A percentile compares a stretch with the other conserved stretches of the same genome.
These are phyloP conservation scores for Chlorencoelia australis DNA, from an alignment of 2,329 filamentous ascomycete genomes.

Conservation along the genomic window DNA sequence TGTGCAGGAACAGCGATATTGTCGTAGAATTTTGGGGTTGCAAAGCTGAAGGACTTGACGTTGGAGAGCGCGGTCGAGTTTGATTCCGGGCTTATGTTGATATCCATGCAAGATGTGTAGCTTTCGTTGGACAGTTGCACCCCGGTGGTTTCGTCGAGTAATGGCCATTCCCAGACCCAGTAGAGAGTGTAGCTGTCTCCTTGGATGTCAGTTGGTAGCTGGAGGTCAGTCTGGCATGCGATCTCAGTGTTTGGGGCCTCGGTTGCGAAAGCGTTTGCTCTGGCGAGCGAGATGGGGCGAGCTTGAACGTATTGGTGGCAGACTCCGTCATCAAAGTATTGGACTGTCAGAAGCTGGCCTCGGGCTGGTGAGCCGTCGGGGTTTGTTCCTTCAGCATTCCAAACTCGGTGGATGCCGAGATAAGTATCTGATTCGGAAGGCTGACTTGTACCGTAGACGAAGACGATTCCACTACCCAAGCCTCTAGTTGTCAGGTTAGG, in stretches of 20 bases:
- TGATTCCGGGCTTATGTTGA: slow-evolving; percentile 26
- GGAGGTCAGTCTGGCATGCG: slow-evolving; percentile 73
- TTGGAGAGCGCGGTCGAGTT: not conserved
- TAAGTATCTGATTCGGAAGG: slow-evolving; percentile 42
- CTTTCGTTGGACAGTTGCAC: slow-evolving; percentile 43
- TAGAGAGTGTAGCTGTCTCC: slow-evolving; percentile 69
- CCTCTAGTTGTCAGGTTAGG: slow-evolving; percentile 48
- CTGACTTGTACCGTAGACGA: slow-evolving; percentile 59
- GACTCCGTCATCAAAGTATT: slow-evolving; percentile 81
- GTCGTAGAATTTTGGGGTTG: slow-evolving; percentile 6
- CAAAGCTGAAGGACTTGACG: slow-evolving; percentile 3
- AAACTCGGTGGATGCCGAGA: slow-evolving; percentile 58
- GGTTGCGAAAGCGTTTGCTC: slow-evolving; percentile 45
- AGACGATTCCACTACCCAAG: slow-evolving; percentile 59
- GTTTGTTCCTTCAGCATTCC: slow-evolving; percentile 72
- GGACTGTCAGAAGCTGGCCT: slow-evolving; percentile 64
- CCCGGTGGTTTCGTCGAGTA: slow-evolving; percentile 34
- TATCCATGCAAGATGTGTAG: slow-evolving; percentile 49
- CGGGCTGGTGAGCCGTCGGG: slow-evolving; percentile 72
- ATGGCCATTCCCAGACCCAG: slow-evolving; percentile 96
- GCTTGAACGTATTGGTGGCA: slow-evolving; percentile 72
- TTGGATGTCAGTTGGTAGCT: slow-evolving; percentile 58
- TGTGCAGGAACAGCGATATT: slow-evolving; percentile 10
- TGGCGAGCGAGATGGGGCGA: slow-evolving; percentile 42
- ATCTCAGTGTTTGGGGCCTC: slow-evolving; percentile 43